These are phyloP conservation scores for Calophaca sinica DNA, from an alignment of 306 rosid genomes.

Conservation along the genomic window DNA sequence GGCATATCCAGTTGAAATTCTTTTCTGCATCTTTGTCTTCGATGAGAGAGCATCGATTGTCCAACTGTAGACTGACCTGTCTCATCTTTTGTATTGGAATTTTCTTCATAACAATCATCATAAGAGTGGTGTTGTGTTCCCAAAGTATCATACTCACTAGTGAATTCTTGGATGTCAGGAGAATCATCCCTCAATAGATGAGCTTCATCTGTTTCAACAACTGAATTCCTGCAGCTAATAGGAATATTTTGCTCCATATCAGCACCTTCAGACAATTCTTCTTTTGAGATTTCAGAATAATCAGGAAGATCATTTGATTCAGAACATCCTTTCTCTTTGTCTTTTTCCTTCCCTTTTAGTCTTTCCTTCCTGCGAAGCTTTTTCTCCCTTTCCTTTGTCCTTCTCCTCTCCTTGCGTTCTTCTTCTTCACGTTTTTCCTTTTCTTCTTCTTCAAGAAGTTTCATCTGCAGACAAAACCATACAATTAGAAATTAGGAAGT, in stretches of 20 bases:
- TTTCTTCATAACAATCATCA: conserved; percentile 67
- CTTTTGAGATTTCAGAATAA: conserved; percentile 66
- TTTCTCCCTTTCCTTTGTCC: conserved; percentile 93
- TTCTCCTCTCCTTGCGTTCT: conserved; percentile 95
- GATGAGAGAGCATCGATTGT: conserved; percentile 65
- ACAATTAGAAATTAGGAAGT: conserved; percentile 44
- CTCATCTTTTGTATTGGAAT: conserved; percentile 54
- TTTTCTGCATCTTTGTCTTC: conserved; percentile 66
- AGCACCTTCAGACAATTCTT: conserved; percentile 61
- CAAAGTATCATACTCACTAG: conserved; percentile 53
- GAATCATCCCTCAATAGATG: conserved; percentile 64
- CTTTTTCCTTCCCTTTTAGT: conserved; percentile 91
- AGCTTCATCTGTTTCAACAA: conserved; percentile 62
- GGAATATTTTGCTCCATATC: conserved; percentile 67
- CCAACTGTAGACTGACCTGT: conserved; percentile 62
- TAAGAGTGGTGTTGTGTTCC: conserved; percentile 54
- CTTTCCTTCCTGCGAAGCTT: conserved; percentile 95
- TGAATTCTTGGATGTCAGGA: conserved; percentile 56
- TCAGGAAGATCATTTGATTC: conserved; percentile 57
- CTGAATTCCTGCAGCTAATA: conserved; percentile 56
- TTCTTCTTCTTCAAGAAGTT: conserved; percentile 99
- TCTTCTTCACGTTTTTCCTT: conserved; percentile 98
- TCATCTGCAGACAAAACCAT: conserved; percentile 66
- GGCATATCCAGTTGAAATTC: conserved; percentile 72
- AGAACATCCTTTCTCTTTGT: conserved; percentile 61